A percentile compares a stretch with the other conserved stretches of the same genome.
These are phyloP conservation scores for Grammothele lineata DNA, from an alignment of 768 basidiomycete genomes.

Conservation along the genomic window DNA sequence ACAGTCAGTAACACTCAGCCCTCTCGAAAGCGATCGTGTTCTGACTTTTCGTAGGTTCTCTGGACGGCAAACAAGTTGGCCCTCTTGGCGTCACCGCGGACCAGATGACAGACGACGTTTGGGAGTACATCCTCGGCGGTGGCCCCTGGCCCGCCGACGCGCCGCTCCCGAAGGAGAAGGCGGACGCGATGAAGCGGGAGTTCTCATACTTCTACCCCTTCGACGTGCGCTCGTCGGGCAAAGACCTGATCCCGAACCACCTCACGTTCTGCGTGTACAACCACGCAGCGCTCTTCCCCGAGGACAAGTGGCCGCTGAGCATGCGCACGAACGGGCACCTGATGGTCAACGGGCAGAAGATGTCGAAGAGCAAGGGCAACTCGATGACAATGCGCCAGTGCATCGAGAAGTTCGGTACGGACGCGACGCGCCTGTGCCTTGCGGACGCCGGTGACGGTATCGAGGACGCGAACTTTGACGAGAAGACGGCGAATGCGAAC, in stretches of 20 bases:
- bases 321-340: conserved; percentile 96
- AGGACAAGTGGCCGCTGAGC: conserved; percentile 85
- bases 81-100: conserved; percentile 82
- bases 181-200: conserved; percentile 81
- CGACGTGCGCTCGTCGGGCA: conserved; percentile 96
- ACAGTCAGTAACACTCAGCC: conserved; percentile 57
- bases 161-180: conserved; percentile 70
- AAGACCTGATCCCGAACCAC: conserved; percentile 95
- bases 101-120: conserved; percentile 96
- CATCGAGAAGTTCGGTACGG: conserved; percentile 93
- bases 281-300: conserved; percentile 90
- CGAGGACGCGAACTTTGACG: conserved; percentile 99
- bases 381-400: conserved; percentile 86
- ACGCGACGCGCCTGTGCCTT: conserved; percentile 85
- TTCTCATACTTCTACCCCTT: conserved; percentile 98
- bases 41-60: conserved; percentile 42
- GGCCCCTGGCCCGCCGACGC: conserved; percentile 70
- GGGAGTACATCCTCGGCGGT: conserved; percentile 88
- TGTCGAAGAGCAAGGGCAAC: conserved; percentile 97
- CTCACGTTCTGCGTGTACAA: conserved; percentile 92
- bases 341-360: conserved; percentile 97
- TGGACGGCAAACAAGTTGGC: conserved; percentile 78
- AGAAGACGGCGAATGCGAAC: conserved; percentile 95
- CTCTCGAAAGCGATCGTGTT: conserved; percentile 7
- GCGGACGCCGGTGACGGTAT: conserved; percentile 97